Base-by-base conservation (phyloP, 176 grass and related monocot genomes). In the Oryza brachyantha region DNA sequence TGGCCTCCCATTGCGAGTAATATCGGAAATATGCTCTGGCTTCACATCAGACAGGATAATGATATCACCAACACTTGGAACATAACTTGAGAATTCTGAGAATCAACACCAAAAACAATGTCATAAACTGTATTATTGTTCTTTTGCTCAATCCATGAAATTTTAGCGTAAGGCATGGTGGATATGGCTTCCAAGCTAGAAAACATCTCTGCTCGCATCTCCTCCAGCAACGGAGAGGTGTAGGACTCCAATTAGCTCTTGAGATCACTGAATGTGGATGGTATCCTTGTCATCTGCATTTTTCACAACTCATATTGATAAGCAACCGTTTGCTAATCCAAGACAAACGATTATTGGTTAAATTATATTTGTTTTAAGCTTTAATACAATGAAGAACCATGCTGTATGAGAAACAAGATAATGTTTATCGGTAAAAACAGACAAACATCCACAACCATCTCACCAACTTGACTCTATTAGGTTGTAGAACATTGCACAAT, bases 241-340 rank as follows among this genome's bases (percentile, higher is more conserved):
- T 86, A 87, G 2, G 66, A 93, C 17, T 54, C 50, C 16, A 93
- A 64, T 29, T 90, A 93, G 34, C 63, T 68, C 50, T 75, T 72
- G 21, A 62, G 17, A 60, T 27, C 40, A 81, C 35, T 77, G 72
- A 90, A 93, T 35, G 42, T 79, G 52, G 34, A 70, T 4, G 84
- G 81, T 58, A 93, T 93, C 73, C 9, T 87, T 75, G 64, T 58
- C 65, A 93, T 78, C 91, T 93, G 72, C 50, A 58, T 29, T 64
- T 22, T 52, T 9, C 81, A 81, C 17, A 13, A 54, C 64, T 64
- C 64, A 3, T 5, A 13, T 45, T 76, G 59, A 64, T 80, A 52
- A 74, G 65, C 24, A 70, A 42, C 67, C 37, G 26, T 46, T 10
- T 58, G 35, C 14, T 29, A 40, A 41, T 27, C 14, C 21, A 19